Conservation (phyloP, 768 basidiomycete genomes). For the Russula compacta region DNA sequence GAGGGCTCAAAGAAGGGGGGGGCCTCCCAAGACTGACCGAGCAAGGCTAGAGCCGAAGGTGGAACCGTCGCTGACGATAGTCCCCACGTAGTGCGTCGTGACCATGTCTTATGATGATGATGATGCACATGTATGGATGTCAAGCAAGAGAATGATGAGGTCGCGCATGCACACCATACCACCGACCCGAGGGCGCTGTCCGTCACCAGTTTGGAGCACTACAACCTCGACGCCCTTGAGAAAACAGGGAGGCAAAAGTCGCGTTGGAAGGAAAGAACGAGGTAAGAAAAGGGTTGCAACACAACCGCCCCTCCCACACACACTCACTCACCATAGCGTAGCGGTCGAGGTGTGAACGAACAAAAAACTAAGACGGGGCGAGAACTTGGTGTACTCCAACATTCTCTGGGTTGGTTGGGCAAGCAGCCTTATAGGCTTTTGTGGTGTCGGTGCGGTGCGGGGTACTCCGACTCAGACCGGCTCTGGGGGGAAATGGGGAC, state of each 20-base stretch:
- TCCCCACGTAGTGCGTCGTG: slow-evolving; percentile 72
- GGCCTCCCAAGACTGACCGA: slow-evolving; percentile 38
- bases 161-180: slow-evolving; percentile 35
- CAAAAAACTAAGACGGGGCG: no score
- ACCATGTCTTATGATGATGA: slow-evolving; percentile 46
- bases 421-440: no score
- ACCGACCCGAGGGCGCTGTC: slow-evolving; percentile 55
- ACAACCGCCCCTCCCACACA: no score
- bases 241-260: not conserved
- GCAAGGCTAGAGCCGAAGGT: slow-evolving; percentile 69
- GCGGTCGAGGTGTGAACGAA: not conserved
- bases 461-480: no score
- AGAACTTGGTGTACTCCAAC: no score
- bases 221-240: slow-evolving; percentile 69
- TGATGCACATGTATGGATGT: not conserved
- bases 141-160: not conserved
- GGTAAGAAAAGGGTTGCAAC: not conserved
- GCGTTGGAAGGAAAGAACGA: not conserved
- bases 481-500: no score
- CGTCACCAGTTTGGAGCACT: slow-evolving; percentile 48
- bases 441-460: no score
- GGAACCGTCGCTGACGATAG: slow-evolving; percentile 42
- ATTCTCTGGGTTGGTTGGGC: no score
- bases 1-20: not conserved
- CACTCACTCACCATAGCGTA: slow-evolving; percentile 8